Evolutionary conservation across 768 basidiomycete species (phyloP).

Genomic region (Lanmaoa rubissima): DNA sequence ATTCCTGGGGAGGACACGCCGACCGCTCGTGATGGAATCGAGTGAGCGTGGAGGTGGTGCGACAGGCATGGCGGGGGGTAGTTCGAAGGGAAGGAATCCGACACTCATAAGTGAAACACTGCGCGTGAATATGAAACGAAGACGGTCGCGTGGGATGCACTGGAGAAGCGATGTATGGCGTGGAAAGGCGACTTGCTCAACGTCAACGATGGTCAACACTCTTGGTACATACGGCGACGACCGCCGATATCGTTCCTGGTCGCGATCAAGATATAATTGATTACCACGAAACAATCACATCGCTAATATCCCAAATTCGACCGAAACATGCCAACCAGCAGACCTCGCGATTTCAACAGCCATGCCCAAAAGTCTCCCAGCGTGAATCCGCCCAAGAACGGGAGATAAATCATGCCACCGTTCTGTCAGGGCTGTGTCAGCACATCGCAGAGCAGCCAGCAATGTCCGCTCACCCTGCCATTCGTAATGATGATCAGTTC

Average conservation of each 20-base stretch:
- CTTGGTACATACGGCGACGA: not conserved
- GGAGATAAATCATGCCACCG: constrained; percentile 40
- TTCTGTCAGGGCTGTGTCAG: constrained; percentile 28
- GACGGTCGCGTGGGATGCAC: constrained; percentile 7
- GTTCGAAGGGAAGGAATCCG: constrained; percentile 10
- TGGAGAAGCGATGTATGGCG: constrained; percentile 3
- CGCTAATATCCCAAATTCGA: constrained; percentile 28
- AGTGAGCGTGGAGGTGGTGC: constrained; percentile 16
- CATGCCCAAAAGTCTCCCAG: constrained; percentile 44
- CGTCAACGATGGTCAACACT: not conserved
- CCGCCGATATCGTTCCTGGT: constrained; percentile 5
- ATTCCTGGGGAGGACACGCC: constrained; percentile 33
- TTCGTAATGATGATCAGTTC: constrained; percentile 56
- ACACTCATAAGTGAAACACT: constrained; percentile 1
- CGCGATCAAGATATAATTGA: constrained; percentile 1
- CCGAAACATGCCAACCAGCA: constrained; percentile 29
- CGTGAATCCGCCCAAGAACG: constrained; percentile 43
- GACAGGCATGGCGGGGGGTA: constrained; percentile 25
- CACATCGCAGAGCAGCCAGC: not conserved
- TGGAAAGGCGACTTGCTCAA: constrained; percentile 10
- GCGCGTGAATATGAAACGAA: no score
- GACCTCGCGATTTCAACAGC: constrained; percentile 38
- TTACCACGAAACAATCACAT: constrained; percentile 16
- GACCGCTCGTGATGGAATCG: constrained; percentile 25
- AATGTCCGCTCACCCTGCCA: constrained; percentile 44